Percentiles rank a stretch among this genome's conserved stretches.
Conservation (phyloP, 495 filamentous ascomycete species). For the Friedmanniomyces endolithicus region DNA sequence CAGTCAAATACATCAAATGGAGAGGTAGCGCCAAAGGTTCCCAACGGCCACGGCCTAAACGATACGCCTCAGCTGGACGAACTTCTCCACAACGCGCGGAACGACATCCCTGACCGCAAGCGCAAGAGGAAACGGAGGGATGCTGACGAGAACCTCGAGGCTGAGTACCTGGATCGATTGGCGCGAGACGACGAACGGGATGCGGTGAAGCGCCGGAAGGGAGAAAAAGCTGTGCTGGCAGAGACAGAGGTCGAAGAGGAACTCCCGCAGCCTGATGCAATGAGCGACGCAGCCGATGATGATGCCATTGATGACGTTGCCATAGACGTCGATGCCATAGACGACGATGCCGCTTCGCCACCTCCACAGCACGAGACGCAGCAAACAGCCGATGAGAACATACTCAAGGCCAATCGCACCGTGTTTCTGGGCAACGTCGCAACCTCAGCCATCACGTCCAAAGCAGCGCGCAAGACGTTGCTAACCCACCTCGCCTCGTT, state of each 20-base stretch:
- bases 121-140: slow-evolving; percentile 65
- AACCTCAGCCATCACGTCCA: slow-evolving; percentile 64
- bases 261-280: slow-evolving; percentile 2
- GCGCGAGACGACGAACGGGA: slow-evolving; percentile 44
- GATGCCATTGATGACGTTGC: slow-evolving; percentile 26
- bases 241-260: slow-evolving; percentile 16
- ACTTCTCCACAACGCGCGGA: neutral
- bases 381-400: slow-evolving; percentile 37
- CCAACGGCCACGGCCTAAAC: neutral
- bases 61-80: neutral
- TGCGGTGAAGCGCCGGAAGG: slow-evolving; percentile 36
- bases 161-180: slow-evolving; percentile 64
- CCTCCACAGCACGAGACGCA: slow-evolving; percentile 48
- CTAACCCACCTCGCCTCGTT: slow-evolving; percentile 53
- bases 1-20: neutral
- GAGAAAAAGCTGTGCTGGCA: slow-evolving; percentile 20
- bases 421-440: slow-evolving; percentile 92
- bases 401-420: slow-evolving; percentile 80
- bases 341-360: slow-evolving; percentile 26
- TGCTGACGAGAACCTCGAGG: slow-evolving; percentile 66
- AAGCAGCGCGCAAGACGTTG: slow-evolving; percentile 62
- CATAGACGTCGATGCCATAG: slow-evolving; percentile 20
- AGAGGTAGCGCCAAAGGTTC: too few species aligned
- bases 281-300: slow-evolving; percentile 10
- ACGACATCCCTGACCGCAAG: slow-evolving; percentile 5